Percentiles rank a stretch among this genome's conserved stretches.
These are phyloP conservation scores for Athelia psychrophila DNA, from an alignment of 1,284 basidiomycete species.

Conservation along the genomic window DNA sequence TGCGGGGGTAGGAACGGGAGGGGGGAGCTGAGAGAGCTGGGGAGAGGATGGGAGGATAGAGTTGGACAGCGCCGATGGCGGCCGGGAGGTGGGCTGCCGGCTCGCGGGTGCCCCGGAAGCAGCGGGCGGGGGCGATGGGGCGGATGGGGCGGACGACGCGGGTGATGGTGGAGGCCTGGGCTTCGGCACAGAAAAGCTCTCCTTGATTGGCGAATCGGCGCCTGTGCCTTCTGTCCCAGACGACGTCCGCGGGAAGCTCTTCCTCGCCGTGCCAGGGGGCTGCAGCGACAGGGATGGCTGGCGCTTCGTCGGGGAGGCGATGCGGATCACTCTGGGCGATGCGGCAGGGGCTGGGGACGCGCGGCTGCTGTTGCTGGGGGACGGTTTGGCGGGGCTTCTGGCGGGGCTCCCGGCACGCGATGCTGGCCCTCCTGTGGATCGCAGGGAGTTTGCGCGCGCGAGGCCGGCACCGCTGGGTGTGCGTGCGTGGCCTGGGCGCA, in stretches of 20 bases:
- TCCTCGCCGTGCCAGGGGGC: too few relatives aligned
- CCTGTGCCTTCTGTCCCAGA: background rate
- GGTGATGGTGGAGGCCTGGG: background rate
- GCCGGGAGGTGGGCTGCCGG: too few relatives aligned
- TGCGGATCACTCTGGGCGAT: slow-evolving; percentile 9
- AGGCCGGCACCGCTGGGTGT: slow-evolving; percentile 35
- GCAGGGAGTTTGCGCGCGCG: slow-evolving; percentile 31
- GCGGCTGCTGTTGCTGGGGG: slow-evolving; percentile 6
- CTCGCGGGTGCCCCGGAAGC: too few relatives aligned
- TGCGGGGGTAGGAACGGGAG: slow-evolving; percentile 17
- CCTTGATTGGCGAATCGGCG: background rate
- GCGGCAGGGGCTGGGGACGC: slow-evolving; percentile 10
- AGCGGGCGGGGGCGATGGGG: background rate
- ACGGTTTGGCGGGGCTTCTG: slow-evolving; percentile 36
- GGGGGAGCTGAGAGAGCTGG: too few relatives aligned
- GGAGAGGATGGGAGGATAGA: slow-evolving; percentile 38
- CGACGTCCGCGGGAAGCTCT: background rate
- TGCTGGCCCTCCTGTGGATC: slow-evolving; percentile 34
- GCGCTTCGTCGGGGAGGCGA: slow-evolving; percentile 19
- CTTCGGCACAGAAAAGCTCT: background rate
- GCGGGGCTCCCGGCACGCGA: slow-evolving; percentile 40
- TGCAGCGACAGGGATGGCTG: too few relatives aligned
- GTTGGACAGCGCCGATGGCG: background rate
- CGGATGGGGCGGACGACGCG: background rate
- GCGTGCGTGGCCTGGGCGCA: slow-evolving; percentile 30